Conservation (phyloP, 1,284 basidiomycete species). For the Ceratobasidium sp. region DNA sequence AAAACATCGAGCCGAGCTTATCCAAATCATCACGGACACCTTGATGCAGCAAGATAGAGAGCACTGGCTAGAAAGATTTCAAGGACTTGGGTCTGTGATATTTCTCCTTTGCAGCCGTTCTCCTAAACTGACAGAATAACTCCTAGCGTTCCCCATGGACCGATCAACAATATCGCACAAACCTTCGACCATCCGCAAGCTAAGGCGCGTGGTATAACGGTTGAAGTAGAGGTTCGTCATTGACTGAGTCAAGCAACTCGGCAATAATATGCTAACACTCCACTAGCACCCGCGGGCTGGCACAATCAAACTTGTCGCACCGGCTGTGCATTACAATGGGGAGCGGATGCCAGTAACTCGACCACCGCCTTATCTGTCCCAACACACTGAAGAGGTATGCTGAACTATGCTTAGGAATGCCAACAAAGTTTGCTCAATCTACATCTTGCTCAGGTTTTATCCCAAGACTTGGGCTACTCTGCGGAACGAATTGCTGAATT, state of each 20-base stretch:
- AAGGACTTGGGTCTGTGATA: conserved; percentile 76
- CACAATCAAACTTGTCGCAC: conserved; percentile 86
- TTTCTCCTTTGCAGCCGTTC: background rate
- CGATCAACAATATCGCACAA: conserved; percentile 91
- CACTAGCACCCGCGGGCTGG: conserved; percentile 81
- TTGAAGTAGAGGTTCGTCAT: conserved; percentile 70
- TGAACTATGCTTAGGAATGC: conserved; percentile 24
- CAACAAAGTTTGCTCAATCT: background rate
- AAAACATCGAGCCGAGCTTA: conserved; percentile 76
- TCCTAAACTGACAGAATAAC: background rate
- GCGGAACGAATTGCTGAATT: conserved; percentile 68
- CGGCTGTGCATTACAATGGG: conserved; percentile 90
- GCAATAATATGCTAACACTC: conserved; percentile 30
- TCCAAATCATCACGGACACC: conserved; percentile 76
- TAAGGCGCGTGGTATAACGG: conserved; percentile 70
- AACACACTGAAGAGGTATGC: conserved; percentile 81
- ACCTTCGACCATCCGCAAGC: conserved; percentile 95
- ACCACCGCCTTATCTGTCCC: conserved; percentile 86
- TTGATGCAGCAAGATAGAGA: conserved; percentile 71
- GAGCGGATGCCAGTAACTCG: conserved; percentile 78
- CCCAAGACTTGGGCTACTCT: conserved; percentile 75
- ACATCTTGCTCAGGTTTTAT: conserved; percentile 65
- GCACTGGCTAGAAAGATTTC: conserved; percentile 80
- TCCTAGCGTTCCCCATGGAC: conserved; percentile 84
- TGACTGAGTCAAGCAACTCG: conserved; percentile 45